Percentiles rank a stretch among this genome's conserved stretches.
phyloP scores from a whole-genome alignment of 768 basidiomycete species.

The Mycena metata region DNA sequence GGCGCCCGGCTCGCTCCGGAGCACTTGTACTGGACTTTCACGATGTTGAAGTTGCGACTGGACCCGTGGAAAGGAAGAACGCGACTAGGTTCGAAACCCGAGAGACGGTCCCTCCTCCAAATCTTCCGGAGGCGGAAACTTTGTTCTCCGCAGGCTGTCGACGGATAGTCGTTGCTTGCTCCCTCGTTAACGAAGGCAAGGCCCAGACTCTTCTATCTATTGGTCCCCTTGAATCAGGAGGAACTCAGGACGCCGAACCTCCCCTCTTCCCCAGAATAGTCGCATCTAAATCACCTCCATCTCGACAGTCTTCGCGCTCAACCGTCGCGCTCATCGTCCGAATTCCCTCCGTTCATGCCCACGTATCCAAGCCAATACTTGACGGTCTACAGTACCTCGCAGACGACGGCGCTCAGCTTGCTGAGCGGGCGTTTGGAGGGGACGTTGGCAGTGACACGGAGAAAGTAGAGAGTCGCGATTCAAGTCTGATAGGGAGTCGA shows the following conservation, averaged over 20 bases:
- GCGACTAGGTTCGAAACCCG: constrained; percentile 47
- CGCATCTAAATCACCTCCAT: constrained; percentile 46
- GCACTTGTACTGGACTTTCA: constrained; percentile 75
- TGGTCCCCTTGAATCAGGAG: constrained; percentile 54
- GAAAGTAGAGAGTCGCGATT: constrained; percentile 60
- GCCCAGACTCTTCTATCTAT: constrained; percentile 66
- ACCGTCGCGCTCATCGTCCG: constrained; percentile 51
- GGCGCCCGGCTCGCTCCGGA: constrained; percentile 70
- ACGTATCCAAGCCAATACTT: constrained; percentile 72
- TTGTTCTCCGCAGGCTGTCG: constrained; percentile 58
- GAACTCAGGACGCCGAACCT: constrained; percentile 30
- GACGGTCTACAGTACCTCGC: constrained; percentile 90
- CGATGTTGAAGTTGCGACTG: constrained; percentile 57
- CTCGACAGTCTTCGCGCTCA: not conserved
- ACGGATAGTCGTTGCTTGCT: constrained; percentile 65
- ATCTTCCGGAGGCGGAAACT: constrained; percentile 35
- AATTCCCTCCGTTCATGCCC: constrained; percentile 74
- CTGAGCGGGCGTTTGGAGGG: constrained; percentile 60
- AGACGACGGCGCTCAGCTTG: constrained; percentile 85
- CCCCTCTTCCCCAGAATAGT: constrained; percentile 51
- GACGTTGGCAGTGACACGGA: constrained; percentile 44
- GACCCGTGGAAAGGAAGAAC: constrained; percentile 42
- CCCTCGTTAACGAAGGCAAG: constrained; percentile 51
- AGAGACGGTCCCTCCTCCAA: constrained; percentile 26
- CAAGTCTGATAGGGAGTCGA: constrained; percentile 83